Percentiles rank a stretch among this genome's conserved stretches.
Evolutionary conservation across 2,329 filamentous ascomycete species (phyloP).

Genomic region (Ophiosphaerella korrae): DNA sequence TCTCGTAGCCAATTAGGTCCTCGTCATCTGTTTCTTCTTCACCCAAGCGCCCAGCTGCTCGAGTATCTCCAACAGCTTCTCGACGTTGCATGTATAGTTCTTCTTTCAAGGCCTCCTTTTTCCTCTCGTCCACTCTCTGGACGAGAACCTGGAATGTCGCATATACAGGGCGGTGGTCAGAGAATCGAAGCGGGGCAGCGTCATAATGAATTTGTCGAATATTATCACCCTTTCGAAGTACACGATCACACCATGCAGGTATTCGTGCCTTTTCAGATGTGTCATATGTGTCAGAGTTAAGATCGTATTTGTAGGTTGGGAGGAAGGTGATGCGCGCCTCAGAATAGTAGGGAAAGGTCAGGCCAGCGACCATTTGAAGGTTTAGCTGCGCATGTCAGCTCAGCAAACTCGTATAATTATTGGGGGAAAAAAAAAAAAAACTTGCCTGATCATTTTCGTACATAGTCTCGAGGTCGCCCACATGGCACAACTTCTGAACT

Average conservation of each 20-base stretch:
- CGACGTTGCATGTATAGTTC: conserved; percentile 74
- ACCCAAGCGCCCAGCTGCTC: conserved; percentile 57
- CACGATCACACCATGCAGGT: conserved; percentile 95
- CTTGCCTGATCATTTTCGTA: conserved; percentile 88
- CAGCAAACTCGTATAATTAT: neutral
- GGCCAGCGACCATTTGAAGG: conserved; percentile 91
- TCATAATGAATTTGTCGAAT: conserved; percentile 84
- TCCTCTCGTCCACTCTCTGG: conserved; percentile 75
- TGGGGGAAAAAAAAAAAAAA: too few relatives aligned
- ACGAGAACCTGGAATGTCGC: conserved; percentile 85
- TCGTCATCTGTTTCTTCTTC: conserved; percentile 72
- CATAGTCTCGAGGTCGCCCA: conserved; percentile 74
- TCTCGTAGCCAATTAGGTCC: conserved; percentile 79
- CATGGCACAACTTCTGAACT: conserved; percentile 74
- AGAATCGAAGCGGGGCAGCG: conserved; percentile 82
- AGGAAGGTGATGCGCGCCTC: conserved; percentile 86
- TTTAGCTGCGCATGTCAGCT: conserved; percentile 67
- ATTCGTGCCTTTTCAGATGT: conserved; percentile 94
- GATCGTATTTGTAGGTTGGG: conserved; percentile 95
- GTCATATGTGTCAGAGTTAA: conserved; percentile 87
- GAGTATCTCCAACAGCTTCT: conserved; percentile 67
- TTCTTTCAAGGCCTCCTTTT: conserved; percentile 73
- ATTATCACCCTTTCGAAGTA: conserved; percentile 83
- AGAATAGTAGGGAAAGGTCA: conserved; percentile 89
- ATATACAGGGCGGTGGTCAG: conserved; percentile 95